Evolutionary conservation across 1,284 basidiomycete genomes (phyloP), one percentile per base, ranked within the genome.

Genomic region (Ganoderma meredithae): DNA sequence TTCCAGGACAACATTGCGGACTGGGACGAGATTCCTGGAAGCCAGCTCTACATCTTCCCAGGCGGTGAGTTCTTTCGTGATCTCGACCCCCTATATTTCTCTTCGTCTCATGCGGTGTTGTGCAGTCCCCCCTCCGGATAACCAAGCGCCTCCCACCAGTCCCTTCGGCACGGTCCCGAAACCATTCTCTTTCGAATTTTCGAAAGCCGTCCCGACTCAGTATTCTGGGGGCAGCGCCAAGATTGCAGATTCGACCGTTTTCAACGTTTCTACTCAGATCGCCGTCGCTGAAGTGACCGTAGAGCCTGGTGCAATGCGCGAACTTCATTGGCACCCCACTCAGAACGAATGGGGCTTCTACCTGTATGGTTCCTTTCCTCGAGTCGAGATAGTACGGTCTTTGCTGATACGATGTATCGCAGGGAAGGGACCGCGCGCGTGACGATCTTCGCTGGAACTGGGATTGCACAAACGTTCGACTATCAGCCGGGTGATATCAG

Each of bases 401-500:
- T 10, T 55, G 2, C 39, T 22, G 3, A 25, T 5, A 6, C 17
- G 22, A 6, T 31, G 27, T 43, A 5, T 25, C 12, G 25, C 68
- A 90, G 87, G 52, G 80, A 84, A 71, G 90, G 90, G 10, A 69
- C 81, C 40, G 87, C 81, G 17, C 86, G 90, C 36, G 80, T 91
- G 65, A 90, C 89, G 0, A 79, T 91, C 62, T 92, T 91, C 73
- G 90, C 89, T 0, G 80, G 86, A 1, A 81, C 83, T 67, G 83
- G 84, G 13, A 89, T 87, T 64, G 88, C 91, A 1, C 79, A 87
- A 56, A 92, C 91, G 0, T 92, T 88, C 77, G 84, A 92, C 75
- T 91, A 86, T 75, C 84, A 88, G 82, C 80, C 86, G 60, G 90
- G 90, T 19, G 90, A 91, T 74, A 85, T 92, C 69, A 88, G 85